Conservation (phyloP, 192 early-diverging fungal genomes). For the Linnemannia zychae region DNA sequence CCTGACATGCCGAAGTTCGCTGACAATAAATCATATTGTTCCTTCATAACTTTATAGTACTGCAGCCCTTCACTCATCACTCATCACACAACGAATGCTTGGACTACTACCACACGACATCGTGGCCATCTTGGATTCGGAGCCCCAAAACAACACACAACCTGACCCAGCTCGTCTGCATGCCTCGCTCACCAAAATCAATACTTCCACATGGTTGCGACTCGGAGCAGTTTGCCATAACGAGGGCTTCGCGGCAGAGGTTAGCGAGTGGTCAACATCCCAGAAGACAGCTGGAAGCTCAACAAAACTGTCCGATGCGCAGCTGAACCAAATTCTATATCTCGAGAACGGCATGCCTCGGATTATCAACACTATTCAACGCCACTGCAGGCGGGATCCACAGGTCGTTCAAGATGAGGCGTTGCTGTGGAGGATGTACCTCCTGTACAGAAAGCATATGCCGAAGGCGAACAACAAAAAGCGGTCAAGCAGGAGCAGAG, state of each 20-base stretch:
- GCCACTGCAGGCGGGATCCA: neutral
- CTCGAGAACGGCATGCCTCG: slow-evolving; percentile 24
- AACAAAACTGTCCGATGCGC: neutral
- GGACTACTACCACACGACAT: neutral
- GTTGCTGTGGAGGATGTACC: neutral
- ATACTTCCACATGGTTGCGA: slow-evolving; percentile 24
- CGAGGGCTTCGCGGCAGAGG: slow-evolving; percentile 17
- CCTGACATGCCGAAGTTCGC: neutral
- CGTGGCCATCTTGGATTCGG: neutral
- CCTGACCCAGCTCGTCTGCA: neutral
- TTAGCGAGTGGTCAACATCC: neutral
- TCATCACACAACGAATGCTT: neutral
- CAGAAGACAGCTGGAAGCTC: neutral
- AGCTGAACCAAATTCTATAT: neutral
- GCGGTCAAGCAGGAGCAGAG: neutral
- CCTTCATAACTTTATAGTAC: neutral
- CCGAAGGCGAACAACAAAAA: slow-evolving; percentile 2
- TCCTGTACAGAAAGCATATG: neutral
- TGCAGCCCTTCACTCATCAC: neutral
- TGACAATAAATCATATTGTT: neutral
- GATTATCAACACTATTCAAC: slow-evolving; percentile 23
- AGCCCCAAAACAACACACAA: neutral
- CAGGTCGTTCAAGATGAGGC: neutral
- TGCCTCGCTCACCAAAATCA: slow-evolving; percentile 18
- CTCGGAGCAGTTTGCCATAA: slow-evolving; percentile 43